These are phyloP conservation scores for Ogataea parapolymorpha DNA, from an alignment of 805 yeast genomes.

Conservation along the genomic window DNA sequence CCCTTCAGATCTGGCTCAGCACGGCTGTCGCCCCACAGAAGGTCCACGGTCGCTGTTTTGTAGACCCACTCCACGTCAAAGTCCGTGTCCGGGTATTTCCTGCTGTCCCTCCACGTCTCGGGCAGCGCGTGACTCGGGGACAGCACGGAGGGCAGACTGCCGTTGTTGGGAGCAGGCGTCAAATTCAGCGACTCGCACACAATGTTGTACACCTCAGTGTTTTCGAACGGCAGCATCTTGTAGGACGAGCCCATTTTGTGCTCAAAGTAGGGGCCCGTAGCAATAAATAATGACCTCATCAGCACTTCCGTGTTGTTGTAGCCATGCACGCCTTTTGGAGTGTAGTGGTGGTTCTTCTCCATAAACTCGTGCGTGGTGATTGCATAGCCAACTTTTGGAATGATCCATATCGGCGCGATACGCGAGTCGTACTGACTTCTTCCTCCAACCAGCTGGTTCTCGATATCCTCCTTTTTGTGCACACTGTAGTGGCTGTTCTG, in stretches of 20 bases:
- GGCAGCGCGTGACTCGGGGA: conserved; percentile 32
- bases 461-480: conserved; percentile 53
- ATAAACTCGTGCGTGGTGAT: conserved; percentile 59
- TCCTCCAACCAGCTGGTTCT: conserved; percentile 56
- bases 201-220: conserved; percentile 70
- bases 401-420: conserved; percentile 80
- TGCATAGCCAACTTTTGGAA: conserved; percentile 81
- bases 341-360: conserved; percentile 47
- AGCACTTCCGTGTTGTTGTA: conserved; percentile 71
- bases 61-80: conserved; percentile 41
- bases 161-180: conserved; percentile 60
- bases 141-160: conserved; percentile 37
- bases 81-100: conserved; percentile 48
- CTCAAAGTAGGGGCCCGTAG: conserved; percentile 74
- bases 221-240: conserved; percentile 61
- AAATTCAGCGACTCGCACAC: conserved; percentile 60
- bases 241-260: conserved; percentile 27
- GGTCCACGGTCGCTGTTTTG: conserved; percentile 51
- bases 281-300: conserved; percentile 82
- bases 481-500: conserved; percentile 40
- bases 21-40: conserved; percentile 26
- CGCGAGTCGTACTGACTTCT: conserved; percentile 47
- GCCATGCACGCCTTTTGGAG: conserved; percentile 82
- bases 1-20: conserved; percentile 2
- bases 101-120: conserved; percentile 44